Conservation (phyloP, 139 green algal species). For the Micromonas commoda region DNA sequence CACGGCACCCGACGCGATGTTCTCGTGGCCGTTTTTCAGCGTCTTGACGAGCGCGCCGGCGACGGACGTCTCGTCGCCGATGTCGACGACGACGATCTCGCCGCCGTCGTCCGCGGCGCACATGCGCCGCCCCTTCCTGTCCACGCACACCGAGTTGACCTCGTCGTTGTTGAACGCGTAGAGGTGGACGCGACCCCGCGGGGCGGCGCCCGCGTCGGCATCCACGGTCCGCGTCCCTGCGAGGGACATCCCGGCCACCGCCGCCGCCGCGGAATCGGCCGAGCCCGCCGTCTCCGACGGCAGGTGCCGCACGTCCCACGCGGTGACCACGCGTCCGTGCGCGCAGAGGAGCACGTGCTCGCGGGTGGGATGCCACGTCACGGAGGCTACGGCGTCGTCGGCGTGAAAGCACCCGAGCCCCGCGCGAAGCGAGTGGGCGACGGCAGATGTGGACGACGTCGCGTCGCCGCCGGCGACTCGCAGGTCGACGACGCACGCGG, state of each 20-base stretch:
- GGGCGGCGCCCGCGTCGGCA: no score
- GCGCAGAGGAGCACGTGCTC: background rate
- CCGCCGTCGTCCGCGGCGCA: conserved; percentile 24
- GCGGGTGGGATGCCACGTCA: background rate
- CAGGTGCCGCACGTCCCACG: background rate
- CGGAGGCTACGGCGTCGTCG: background rate
- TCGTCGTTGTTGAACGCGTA: conserved; percentile 29
- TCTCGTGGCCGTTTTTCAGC: background rate
- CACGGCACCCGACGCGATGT: background rate
- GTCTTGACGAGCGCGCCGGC: background rate
- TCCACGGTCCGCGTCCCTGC: no score
- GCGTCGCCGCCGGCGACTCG: no score
- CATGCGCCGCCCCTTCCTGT: conserved; percentile 2
- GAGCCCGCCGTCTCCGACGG: background rate
- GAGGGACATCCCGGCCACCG: no score
- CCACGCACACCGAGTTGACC: conserved; percentile 23
- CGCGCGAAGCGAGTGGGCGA: background rate
- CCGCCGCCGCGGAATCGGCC: no score
- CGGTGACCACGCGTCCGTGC: background rate
- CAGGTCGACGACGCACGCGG: background rate
- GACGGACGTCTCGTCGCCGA: background rate
- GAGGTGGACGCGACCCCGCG: background rate
- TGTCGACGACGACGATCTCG: conserved; percentile 12
- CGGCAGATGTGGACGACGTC: background rate
- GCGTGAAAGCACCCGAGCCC: background rate